phyloP scores from a whole-genome alignment of 345 rosid species.

The Eucalyptus microcorys region DNA sequence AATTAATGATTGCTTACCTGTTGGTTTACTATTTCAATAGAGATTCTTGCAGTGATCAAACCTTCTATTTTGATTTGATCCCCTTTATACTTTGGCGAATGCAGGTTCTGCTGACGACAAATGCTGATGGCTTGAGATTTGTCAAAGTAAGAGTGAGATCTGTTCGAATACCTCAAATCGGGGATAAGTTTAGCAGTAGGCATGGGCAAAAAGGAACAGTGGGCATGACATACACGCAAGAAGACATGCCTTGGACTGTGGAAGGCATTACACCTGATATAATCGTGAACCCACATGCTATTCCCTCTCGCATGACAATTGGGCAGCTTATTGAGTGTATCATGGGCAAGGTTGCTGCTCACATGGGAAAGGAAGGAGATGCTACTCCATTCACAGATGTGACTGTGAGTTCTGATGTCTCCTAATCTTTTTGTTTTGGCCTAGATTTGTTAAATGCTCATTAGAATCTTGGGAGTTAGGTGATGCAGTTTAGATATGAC shows the following conservation, averaged over 20 bases:
- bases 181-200: conserved; percentile 97
- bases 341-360: conserved; percentile 99
- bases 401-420: conserved; percentile 45
- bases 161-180: conserved; percentile 92
- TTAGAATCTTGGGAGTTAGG: not conserved
- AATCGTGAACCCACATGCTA: conserved; percentile 96
- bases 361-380: conserved; percentile 99
- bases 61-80: not conserved
- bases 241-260: conserved; percentile 98
- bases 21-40: not conserved
- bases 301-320: conserved; percentile 98
- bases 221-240: conserved; percentile 98
- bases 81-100: not conserved
- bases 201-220: conserved; percentile 99
- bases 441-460: not conserved
- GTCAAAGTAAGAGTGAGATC: conserved; percentile 98
- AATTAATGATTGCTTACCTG: not conserved
- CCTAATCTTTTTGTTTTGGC: not conserved
- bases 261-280: conserved; percentile 96
- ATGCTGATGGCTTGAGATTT: conserved; percentile 96
- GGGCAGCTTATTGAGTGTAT: conserved; percentile 99
- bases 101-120: conserved; percentile 91
- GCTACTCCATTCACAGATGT: conserved; percentile 99
- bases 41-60: not conserved
- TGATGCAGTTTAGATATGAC: not conserved